Percentiles rank a stretch among this genome's conserved stretches.
Conservation (phyloP, 257 asterid species). For the Penstemon davidsonii region DNA sequence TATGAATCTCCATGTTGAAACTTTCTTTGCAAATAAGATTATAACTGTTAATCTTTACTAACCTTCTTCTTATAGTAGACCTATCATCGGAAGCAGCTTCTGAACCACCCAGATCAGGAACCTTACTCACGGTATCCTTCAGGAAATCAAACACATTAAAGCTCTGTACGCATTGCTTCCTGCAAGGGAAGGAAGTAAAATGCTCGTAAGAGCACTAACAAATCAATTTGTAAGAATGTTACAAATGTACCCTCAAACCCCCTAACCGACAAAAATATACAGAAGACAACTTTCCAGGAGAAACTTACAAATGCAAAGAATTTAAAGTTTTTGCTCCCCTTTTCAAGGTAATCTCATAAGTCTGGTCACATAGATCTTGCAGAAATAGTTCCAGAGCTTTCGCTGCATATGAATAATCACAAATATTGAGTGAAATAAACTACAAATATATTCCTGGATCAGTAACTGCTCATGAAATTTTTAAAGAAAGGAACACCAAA, state of each 20-base stretch:
- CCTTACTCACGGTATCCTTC: conserved; percentile 60
- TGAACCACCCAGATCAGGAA: conserved; percentile 73
- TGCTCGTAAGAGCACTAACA: conserved; percentile 2
- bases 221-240: background rate
- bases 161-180: conserved; percentile 82
- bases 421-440: conserved; percentile 11
- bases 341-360: conserved; percentile 61
- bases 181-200: conserved; percentile 34
- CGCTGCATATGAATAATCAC: conserved; percentile 40
- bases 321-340: conserved; percentile 81
- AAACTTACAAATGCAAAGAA: conserved; percentile 72
- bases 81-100: conserved; percentile 56
- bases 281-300: background rate
- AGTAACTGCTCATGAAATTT: no score
- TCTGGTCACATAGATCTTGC: conserved; percentile 81
- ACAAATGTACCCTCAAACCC: background rate
- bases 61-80: conserved; percentile 58
- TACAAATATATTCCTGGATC: no score
- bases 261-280: background rate
- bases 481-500: conserved; percentile 1
- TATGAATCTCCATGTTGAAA: background rate
- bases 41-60: background rate
- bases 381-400: conserved; percentile 82
- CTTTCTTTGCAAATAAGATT: background rate
- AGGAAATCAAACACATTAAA: conserved; percentile 70